Evolutionary conservation across 2,329 filamentous ascomycete genomes (phyloP), one percentile per base, ranked within the genome.

Genomic region (Gaeumannomyces tritici): DNA sequence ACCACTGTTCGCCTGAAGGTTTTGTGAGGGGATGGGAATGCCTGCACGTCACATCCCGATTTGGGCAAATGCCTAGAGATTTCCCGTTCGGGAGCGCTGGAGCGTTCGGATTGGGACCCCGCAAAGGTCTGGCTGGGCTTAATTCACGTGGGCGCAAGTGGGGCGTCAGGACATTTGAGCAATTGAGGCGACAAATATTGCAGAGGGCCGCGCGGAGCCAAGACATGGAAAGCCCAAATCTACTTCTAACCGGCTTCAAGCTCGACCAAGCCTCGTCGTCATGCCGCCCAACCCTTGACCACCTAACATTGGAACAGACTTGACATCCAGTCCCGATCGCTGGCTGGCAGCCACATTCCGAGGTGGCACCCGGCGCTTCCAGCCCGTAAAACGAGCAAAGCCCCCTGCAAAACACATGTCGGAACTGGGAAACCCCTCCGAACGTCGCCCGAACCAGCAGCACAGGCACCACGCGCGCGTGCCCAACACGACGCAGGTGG

Each of bases 401-500:
- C 0, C 13, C 3, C 13, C 33, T 18, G 33, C 33, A 35, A 35
- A 35, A 35, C 6, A n/a, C 33, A 35, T 35, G 33, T 35, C 33
- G 18, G 33, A 35, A 35, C 13, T 5, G 13, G 33, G 33, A 35
- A 35, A 35, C 33, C 2, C 33, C 11, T 5, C 33, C 18, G 42
- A 51, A n/a, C 42, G 42, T 13, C 42, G 42, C 42, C 42, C 42
- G 42, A 51, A 51, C 42, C 42, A 51, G 42, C 42, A 51, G 11
- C 42, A 51, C 42, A n/a, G 55, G 55, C 15, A 29, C 24, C 33
- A 70, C 70, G 64, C 66, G 3, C 63, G 64, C 15, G 79, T 84
- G 12, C 82, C 82, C 0, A 79, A 72, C 5, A 73, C 72, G n/a
- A 70, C 70, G 13, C 74, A 85, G 65, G 85, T 90, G 33, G 66